Evolutionary conservation across 371 early-diverging fungal species (phyloP).

Genomic region (Sanchytrium tribonematis): DNA sequence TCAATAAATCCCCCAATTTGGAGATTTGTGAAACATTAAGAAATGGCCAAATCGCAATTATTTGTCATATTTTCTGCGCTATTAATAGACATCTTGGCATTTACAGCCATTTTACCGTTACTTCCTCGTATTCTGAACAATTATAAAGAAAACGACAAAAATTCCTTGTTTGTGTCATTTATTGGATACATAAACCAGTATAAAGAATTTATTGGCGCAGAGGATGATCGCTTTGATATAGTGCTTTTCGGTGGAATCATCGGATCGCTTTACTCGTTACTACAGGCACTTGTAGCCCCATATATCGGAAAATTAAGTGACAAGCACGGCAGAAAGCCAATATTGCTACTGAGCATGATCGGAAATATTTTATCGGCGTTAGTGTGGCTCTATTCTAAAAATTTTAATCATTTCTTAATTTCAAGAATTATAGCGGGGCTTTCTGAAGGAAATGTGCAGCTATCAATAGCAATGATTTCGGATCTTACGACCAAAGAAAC

Average conservation of each 20-base stretch:
- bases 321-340: slow-evolving; percentile 44
- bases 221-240: too few species aligned
- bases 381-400: slow-evolving; percentile 55
- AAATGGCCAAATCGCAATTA: too few species aligned
- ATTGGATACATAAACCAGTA: slow-evolving; percentile 7
- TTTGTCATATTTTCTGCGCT: slow-evolving; percentile 27
- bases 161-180: too few species aligned
- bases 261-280: slow-evolving; percentile 70
- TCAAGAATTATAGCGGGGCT: slow-evolving; percentile 74
- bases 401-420: slow-evolving; percentile 48
- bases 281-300: slow-evolving; percentile 66
- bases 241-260: slow-evolving; percentile 75
- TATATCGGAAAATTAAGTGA: slow-evolving; percentile 55
- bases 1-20: too few species aligned
- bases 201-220: too few species aligned
- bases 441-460: slow-evolving; percentile 85
- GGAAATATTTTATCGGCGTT: slow-evolving; percentile 59
- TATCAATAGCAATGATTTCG: slow-evolving; percentile 74
- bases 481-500: slow-evolving; percentile 53
- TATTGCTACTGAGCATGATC: slow-evolving; percentile 56
- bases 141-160: slow-evolving; percentile 18
- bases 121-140: slow-evolving; percentile 41
- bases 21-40: too few species aligned
- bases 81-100: slow-evolving; percentile 73
- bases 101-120: slow-evolving; percentile 82